phyloP scores from a whole-genome alignment of 192 early-diverging fungal genomes.

The Chytriomyces sp. region DNA sequence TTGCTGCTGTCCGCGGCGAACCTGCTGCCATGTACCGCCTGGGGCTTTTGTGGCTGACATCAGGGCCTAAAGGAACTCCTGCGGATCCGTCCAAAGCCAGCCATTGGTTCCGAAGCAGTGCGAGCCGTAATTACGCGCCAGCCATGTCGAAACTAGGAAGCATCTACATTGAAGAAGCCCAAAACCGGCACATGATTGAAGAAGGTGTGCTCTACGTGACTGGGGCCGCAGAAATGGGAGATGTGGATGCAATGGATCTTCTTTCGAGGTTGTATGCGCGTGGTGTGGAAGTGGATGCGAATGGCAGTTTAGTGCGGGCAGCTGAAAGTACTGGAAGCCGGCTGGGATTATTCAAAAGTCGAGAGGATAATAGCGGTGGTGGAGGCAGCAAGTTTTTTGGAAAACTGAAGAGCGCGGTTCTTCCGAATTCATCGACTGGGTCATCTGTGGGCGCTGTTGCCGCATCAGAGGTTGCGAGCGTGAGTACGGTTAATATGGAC shows the following conservation, averaged over 20 bases:
- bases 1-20: conserved; percentile 11
- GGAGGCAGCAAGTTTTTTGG: background rate
- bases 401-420: background rate
- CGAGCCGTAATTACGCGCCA: background rate
- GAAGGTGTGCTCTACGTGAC: conserved; percentile 15
- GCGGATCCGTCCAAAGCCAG: background rate
- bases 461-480: background rate
- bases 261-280: conserved; percentile 25
- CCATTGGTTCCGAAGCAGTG: conserved; percentile 3
- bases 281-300: conserved; percentile 27
- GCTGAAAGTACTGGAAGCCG: background rate
- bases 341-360: conserved; percentile 5
- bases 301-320: background rate
- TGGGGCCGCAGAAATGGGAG: conserved; percentile 15
- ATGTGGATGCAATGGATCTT: conserved; percentile 25
- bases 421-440: background rate
- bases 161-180: background rate
- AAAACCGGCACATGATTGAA: conserved; percentile 1
- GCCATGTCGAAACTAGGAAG: conserved; percentile 19
- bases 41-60: background rate
- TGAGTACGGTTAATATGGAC: background rate
- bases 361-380: background rate
- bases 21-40: conserved; percentile 4
- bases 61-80: background rate
- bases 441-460: background rate